A percentile compares a stretch with the other conserved stretches of the same genome.
phyloP scores from a whole-genome alignment of 495 filamentous ascomycete genomes.

The Lophiostoma macrostomum region DNA sequence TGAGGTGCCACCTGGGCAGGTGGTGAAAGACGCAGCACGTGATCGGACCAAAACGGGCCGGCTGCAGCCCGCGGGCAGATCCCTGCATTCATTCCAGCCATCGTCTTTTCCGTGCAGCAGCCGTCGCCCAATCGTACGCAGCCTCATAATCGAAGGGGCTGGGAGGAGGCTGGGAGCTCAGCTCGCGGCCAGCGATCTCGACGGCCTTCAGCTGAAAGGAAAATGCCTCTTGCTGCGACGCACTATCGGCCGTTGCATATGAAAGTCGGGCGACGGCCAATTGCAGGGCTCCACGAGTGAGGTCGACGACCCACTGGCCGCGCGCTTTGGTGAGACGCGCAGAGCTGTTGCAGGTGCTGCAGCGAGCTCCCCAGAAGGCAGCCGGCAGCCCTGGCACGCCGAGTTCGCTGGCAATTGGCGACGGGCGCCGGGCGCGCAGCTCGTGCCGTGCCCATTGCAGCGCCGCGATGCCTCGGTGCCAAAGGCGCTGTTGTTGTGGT shows the following conservation, averaged over 20 bases:
- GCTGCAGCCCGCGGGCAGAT: neutral
- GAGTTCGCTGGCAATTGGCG: neutral
- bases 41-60: neutral
- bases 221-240: constrained; percentile 20
- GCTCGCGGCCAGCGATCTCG: neutral
- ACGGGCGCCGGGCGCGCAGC: neutral
- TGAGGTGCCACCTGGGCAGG: neutral
- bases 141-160: constrained; percentile 17
- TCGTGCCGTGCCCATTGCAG: too few species aligned
- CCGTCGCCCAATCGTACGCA: constrained; percentile 11
- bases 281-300: constrained; percentile 29
- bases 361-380: neutral
- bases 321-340: neutral
- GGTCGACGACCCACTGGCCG: neutral
- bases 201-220: constrained; percentile 28
- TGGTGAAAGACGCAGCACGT: neutral
- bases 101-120: constrained; percentile 17
- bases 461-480: too few species aligned
- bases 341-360: neutral
- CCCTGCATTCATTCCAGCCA: constrained; percentile 13
- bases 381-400: neutral
- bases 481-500: too few species aligned
- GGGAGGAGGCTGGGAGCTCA: constrained; percentile 18
- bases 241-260: constrained; percentile 27
- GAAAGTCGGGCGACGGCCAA: constrained; percentile 15